Evolutionary conservation across 176 grass and related monocot genomes (phyloP), one percentile per base, ranked within the genome.

Genomic region (Rhynchospora pubera): DNA sequence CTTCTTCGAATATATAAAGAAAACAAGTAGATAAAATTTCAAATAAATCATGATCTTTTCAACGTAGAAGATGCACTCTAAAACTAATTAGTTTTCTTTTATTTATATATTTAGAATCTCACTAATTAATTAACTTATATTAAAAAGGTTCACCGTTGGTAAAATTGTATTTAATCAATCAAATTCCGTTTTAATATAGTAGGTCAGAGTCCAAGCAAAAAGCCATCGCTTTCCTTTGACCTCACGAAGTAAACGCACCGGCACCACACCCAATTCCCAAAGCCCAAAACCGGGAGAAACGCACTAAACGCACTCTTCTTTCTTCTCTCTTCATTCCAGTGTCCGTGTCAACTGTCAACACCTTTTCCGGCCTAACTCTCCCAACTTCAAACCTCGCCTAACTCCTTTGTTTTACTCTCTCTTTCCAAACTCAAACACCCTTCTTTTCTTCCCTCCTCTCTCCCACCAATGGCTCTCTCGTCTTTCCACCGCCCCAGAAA

Each of bases 401-500:
- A 81, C 59, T 63, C 39, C 65, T 7, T 80, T 24, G 57, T 61
- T 56, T 61, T 2, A 46, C 16, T 48, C 32, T 18, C 71, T 13
- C 23, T 55, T 9, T 77, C 51, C 56, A 57, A 13, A 57, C 84
- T 77, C 83, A 90, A 87, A 73, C 73, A 39, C 34, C 2, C 34
- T 85, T 58, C 62, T 80, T 14, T 82, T 82, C 50, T 52, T 51
- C 55, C 15, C 57, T 26, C 87, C 86, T 83, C 22, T 92, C 77
- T 93, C 91, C 68, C 7, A 86, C 77, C 84, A 85, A 87, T 72
- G 32, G 77, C 79, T 5, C 62, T 73, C 16, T 85, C 48, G 32
- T 90, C 89, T 85, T 92, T 45, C 66, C 86, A 70, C 4, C 88
- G 62, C 82, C 83, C 85, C 51, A 84, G 83, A 46, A 86, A 82